phyloP scores from a whole-genome alignment of 306 rosid genomes.

The Canavalia ensiformis region DNA sequence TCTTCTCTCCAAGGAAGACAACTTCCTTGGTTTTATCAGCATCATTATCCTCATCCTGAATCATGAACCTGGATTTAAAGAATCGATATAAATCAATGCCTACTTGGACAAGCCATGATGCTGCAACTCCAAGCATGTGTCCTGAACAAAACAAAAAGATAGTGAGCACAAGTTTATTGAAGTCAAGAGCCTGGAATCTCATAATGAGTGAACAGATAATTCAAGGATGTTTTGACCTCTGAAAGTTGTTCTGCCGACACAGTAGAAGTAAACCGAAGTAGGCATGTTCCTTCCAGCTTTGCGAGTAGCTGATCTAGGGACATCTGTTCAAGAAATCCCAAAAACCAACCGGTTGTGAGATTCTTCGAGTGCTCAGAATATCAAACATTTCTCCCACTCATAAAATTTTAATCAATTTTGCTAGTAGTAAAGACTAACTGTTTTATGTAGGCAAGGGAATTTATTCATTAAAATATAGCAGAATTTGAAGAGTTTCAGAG shows the following conservation, averaged over 20 bases:
- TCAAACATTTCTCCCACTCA: not conserved
- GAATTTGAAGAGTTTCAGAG: not conserved
- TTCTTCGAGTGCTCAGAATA: slow-evolving; percentile 7
- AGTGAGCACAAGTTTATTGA: slow-evolving; percentile 37
- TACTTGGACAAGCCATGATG: slow-evolving; percentile 89
- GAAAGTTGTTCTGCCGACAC: slow-evolving; percentile 80
- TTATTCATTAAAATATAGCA: slow-evolving; percentile 20
- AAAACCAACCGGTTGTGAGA: not conserved
- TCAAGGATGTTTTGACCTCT: slow-evolving; percentile 61
- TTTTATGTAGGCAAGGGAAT: slow-evolving; percentile 27
- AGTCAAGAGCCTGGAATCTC: slow-evolving; percentile 44
- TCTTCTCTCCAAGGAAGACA: slow-evolving; percentile 62
- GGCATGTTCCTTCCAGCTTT: slow-evolving; percentile 82
- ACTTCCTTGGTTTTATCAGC: slow-evolving; percentile 52
- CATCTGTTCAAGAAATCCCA: slow-evolving; percentile 60
- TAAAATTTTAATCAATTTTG: slow-evolving; percentile 20
- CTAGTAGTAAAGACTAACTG: not conserved
- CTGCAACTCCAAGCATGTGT: slow-evolving; percentile 89
- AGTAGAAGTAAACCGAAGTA: slow-evolving; percentile 61
- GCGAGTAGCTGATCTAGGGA: slow-evolving; percentile 82
- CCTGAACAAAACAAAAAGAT: slow-evolving; percentile 58
- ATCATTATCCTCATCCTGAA: slow-evolving; percentile 53
- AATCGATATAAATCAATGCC: slow-evolving; percentile 75
- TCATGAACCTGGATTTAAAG: slow-evolving; percentile 36
- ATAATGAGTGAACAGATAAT: not conserved